Evolutionary conservation across 2,329 filamentous ascomycete species (phyloP).

Genomic region (Claviceps citrina): DNA sequence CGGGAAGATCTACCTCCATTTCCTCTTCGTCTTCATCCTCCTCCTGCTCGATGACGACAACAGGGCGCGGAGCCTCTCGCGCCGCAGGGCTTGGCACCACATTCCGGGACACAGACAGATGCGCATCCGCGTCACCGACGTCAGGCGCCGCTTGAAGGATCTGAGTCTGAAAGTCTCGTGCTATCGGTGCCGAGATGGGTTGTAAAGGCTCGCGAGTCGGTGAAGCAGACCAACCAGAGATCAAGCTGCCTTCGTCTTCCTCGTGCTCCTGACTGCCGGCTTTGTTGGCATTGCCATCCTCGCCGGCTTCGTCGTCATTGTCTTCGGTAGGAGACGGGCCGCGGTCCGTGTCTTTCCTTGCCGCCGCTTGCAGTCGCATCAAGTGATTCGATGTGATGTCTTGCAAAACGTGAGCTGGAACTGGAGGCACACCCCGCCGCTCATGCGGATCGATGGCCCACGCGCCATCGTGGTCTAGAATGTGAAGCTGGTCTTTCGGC

Average conservation of each 20-base stretch:
- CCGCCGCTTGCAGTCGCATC: constrained; percentile 1
- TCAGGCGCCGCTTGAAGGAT: constrained; percentile 13
- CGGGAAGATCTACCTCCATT: constrained; percentile 18
- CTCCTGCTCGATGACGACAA: background rate
- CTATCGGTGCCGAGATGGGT: background rate
- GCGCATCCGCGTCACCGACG: background rate
- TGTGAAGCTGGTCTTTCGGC: constrained; percentile 22
- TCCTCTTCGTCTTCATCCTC: constrained; percentile 17
- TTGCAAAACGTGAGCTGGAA: constrained; percentile 23
- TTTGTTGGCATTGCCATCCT: background rate
- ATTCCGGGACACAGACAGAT: background rate
- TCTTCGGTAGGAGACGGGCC: background rate
- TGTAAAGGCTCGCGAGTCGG: constrained; percentile 4
- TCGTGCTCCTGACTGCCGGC: background rate
- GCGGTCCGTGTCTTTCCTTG: background rate
- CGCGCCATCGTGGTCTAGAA: constrained; percentile 21
- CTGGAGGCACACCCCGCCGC: constrained; percentile 14
- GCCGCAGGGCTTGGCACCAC: background rate
- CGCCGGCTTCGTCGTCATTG: background rate
- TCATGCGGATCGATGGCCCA: constrained; percentile 20
- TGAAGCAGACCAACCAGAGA: constrained; percentile 11
- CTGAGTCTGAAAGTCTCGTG: constrained; percentile 8
- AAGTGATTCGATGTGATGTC: constrained; percentile 14
- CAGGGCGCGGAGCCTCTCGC: background rate
- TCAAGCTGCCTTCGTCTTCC: background rate